Evolutionary conservation across 2,329 filamentous ascomycete genomes (phyloP).

Genomic region (Chalaropsis thielavioides): DNA sequence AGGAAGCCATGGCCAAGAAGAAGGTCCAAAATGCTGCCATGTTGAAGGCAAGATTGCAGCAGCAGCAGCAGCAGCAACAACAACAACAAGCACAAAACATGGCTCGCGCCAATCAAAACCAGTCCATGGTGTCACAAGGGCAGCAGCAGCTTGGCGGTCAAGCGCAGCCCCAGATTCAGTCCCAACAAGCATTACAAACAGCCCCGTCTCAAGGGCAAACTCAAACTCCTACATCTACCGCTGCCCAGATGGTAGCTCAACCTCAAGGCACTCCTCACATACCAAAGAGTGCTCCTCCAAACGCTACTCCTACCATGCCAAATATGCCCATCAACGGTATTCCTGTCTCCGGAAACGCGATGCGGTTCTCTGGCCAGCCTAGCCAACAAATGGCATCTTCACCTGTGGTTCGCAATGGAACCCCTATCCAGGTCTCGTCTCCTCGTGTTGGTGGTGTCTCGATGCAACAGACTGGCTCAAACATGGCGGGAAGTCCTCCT

Average conservation of each 20-base stretch:
- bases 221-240: conserved; percentile 18
- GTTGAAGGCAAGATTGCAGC: conserved; percentile 24
- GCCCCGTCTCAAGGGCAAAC: conserved; percentile 20
- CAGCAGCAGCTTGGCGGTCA: conserved; percentile 19
- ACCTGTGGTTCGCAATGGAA: conserved; percentile 49
- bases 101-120: conserved; percentile 25
- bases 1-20: conserved; percentile 11
- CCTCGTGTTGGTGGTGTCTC: conserved; percentile 47
- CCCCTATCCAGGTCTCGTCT: conserved; percentile 50
- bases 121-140: conserved; percentile 24
- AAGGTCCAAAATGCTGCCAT: background rate
- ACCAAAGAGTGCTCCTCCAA: conserved; percentile 14
- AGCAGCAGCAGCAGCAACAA: conserved; percentile 17
- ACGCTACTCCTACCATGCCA: conserved; percentile 14
- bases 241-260: conserved; percentile 2
- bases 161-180: conserved; percentile 26
- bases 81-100: conserved; percentile 23
- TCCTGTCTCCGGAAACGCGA: conserved; percentile 18
- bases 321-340: conserved; percentile 27
- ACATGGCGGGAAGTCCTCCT: conserved; percentile 53
- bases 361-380: conserved; percentile 42
- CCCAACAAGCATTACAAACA: conserved; percentile 9
- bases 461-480: conserved; percentile 53
- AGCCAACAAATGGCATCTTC: conserved; percentile 44
- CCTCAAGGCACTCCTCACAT: conserved; percentile 16